Evolutionary conservation across 2,329 filamentous ascomycete species (phyloP), one percentile per base, ranked within the genome.

Genomic region (Fusarium azukiicola): DNA sequence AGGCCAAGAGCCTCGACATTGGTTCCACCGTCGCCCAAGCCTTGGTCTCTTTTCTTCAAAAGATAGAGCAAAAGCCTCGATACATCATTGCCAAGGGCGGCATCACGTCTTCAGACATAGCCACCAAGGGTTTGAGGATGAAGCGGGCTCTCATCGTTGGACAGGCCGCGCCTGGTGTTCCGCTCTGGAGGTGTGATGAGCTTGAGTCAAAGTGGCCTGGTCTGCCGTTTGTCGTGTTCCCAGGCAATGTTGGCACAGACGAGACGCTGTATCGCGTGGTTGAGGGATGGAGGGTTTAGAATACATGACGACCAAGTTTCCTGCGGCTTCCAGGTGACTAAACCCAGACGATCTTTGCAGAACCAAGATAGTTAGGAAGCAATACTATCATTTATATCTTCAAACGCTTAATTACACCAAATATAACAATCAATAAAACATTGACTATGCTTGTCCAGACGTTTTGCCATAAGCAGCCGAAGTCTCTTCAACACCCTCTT

Each of bases 41-140:
- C 0, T 84, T 94, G 27, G 92, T 93, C 0, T 84, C 84, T 3
- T 90, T 94, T 54, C 78, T 93, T 2, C 85, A 86, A 13, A 81
- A 84, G 1, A 84, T 93, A 13, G 84, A 90, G 17, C 87, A 89
- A 12, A 87, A 89, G 44, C 92, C 92, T 3, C 84, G 91, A 61
- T 94, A 93, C 79, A 85, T 94, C 5, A 92, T 94, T 80, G 91
- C 92, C 0, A 94, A 92, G 83, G 92, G 92, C 0, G 92, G 92
- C 14, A 94, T 94, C 56, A 94, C 93, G 0, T 92, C 90, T 1
- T 93, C 91, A 0, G 92, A 94, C 67, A 90, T 91, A 79, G 92
- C 92, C 0, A 93, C 91, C 0, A 93, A 93, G 69, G 91, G 91
- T 0, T 79, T 94, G 17, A 86, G 85, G 21, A 90, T 94, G 84